Evolutionary conservation across 139 green algal species (phyloP).

Genomic region (Zygnema cylindricum): DNA sequence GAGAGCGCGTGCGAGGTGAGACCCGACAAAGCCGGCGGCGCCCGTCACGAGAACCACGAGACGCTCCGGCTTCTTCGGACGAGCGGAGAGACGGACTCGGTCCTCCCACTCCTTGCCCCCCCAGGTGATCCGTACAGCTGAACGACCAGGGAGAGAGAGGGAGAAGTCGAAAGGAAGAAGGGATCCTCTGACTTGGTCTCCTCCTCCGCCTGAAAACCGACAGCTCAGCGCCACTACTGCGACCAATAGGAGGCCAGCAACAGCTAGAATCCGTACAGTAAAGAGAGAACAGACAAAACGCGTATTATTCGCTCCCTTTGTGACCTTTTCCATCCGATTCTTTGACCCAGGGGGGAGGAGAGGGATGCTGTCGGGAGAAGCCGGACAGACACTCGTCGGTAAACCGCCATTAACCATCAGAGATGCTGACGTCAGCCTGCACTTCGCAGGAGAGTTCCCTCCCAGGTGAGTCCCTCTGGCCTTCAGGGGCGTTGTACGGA

Average conservation of each 20-base stretch:
- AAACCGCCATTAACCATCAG: neutral
- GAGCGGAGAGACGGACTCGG: slow-evolving; percentile 19
- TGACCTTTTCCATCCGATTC: neutral
- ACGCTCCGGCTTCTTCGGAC: slow-evolving; percentile 3
- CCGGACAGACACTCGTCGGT: neutral
- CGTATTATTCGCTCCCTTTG: no score
- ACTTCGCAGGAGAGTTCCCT: neutral
- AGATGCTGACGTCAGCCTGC: neutral
- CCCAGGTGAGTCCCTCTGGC: neutral
- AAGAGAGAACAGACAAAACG: neutral
- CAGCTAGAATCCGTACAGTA: neutral
- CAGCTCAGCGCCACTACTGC: neutral
- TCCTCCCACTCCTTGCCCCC: slow-evolving; percentile 9
- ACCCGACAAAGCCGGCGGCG: slow-evolving; percentile 77
- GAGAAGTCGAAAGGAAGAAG: neutral
- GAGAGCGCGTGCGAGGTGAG: slow-evolving; percentile 67
- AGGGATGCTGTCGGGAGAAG: neutral
- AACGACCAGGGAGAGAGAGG: neutral
- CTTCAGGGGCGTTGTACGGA: neutral
- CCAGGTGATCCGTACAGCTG: neutral
- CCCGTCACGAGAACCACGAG: slow-evolving; percentile 53
- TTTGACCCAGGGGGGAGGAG: no score
- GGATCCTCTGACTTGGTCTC: neutral
- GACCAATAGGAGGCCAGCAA: neutral
- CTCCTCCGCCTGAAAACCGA: neutral